A percentile compares a stretch with the other conserved stretches of the same genome.
These are phyloP conservation scores for Leptodermis oblonga DNA, from an alignment of 257 asterid genomes.

Conservation along the genomic window DNA sequence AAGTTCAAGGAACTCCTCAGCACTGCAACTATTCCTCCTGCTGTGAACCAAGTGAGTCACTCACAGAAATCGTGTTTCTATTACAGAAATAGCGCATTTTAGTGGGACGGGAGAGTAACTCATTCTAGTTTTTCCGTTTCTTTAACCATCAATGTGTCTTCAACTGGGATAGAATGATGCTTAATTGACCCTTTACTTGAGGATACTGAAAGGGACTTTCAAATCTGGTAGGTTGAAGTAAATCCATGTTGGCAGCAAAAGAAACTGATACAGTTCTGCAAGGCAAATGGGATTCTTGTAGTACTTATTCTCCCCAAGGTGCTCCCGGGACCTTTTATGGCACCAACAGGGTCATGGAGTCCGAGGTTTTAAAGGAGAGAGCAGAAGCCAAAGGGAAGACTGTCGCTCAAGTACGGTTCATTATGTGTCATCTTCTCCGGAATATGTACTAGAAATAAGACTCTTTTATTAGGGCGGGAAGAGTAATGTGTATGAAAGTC, in stretches of 20 bases:
- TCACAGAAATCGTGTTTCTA: too few relatives aligned
- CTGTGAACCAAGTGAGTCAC: constrained; percentile 65
- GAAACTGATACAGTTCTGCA: constrained; percentile 59
- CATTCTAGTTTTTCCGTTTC: background rate
- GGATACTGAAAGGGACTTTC: too few relatives aligned
- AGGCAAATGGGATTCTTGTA: constrained; percentile 37
- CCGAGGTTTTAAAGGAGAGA: constrained; percentile 44
- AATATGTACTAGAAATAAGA: too few relatives aligned
- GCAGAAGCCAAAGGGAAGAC: constrained; percentile 44
- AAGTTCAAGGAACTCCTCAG: constrained; percentile 31
- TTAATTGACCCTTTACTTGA: background rate
- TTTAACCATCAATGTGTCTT: background rate
- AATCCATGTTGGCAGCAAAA: constrained; percentile 78
- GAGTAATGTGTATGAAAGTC: too few relatives aligned
- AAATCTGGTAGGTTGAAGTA: constrained; percentile 57
- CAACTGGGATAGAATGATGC: background rate
- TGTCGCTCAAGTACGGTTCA: too few relatives aligned
- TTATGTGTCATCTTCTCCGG: too few relatives aligned
- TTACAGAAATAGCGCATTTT: too few relatives aligned
- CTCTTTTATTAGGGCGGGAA: too few relatives aligned
- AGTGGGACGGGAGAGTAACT: too few relatives aligned
- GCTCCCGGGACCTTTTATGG: constrained; percentile 56
- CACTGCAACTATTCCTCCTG: constrained; percentile 46
- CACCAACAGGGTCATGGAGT: constrained; percentile 49
- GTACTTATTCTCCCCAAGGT: constrained; percentile 54